Conservation (phyloP, 2,329 filamentous ascomycete species). For the Hymenoscyphus salicellus region DNA sequence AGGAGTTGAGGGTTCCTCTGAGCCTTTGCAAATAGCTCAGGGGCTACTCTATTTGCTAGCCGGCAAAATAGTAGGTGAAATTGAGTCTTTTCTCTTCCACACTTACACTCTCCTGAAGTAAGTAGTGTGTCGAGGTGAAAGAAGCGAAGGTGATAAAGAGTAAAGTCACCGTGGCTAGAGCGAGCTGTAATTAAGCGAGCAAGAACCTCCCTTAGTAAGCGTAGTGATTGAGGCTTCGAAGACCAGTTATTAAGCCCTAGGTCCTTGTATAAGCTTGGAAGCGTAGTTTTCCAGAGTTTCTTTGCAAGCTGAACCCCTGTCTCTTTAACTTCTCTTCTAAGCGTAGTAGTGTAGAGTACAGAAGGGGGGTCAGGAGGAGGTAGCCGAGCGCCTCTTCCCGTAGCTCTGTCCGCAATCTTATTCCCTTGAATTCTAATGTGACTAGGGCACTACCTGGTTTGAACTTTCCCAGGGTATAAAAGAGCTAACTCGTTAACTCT, state of each 20-base stretch:
- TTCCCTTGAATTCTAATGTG: not conserved
- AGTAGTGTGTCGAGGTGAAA: too few relatives aligned
- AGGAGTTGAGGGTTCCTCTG: too few relatives aligned
- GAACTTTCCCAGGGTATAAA: not conserved
- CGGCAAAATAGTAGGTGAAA: too few relatives aligned
- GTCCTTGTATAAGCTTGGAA: too few relatives aligned
- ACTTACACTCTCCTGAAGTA: not conserved
- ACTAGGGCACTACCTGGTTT: not conserved
- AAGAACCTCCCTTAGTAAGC: not conserved
- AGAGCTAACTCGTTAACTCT: not conserved
- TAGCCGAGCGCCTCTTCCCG: not conserved
- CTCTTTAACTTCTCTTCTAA: not conserved
- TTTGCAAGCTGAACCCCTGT: not conserved
- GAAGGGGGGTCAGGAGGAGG: not conserved
- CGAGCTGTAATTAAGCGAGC: not conserved
- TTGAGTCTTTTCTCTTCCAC: too few relatives aligned
- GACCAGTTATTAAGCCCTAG: not conserved
- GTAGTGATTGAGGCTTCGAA: not conserved
- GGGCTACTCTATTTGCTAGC: too few relatives aligned
- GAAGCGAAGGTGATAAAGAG: too few relatives aligned
- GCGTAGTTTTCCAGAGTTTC: too few relatives aligned
- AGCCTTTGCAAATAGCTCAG: too few relatives aligned
- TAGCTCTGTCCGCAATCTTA: too few relatives aligned
- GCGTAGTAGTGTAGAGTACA: not conserved
- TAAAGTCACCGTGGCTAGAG: too few relatives aligned